These are phyloP conservation scores for Earliella scabrosa DNA, from an alignment of 1,284 basidiomycete genomes.

Conservation along the genomic window DNA sequence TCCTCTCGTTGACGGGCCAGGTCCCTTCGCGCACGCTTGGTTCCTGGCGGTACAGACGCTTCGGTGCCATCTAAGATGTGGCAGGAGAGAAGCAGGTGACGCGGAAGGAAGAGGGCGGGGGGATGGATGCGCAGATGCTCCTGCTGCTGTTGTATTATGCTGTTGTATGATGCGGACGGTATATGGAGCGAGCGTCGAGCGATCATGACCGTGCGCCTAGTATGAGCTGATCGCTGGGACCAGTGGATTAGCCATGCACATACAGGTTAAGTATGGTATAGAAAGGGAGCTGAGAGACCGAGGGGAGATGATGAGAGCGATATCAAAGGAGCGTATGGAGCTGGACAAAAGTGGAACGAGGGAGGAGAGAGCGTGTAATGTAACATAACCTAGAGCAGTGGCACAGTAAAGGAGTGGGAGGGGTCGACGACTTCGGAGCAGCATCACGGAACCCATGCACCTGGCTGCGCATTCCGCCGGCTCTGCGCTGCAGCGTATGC, in stretches of 20 bases:
- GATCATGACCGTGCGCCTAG: no score
- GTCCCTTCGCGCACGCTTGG: conserved; percentile 7
- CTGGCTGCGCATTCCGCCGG: no score
- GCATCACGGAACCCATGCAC: not conserved
- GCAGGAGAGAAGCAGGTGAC: not conserved
- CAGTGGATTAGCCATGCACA: no score
- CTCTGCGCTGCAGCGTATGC: not conserved
- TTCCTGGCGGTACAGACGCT: conserved; percentile 1
- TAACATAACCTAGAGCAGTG: not conserved
- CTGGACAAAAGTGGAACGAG: not conserved
- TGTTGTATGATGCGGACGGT: not conserved
- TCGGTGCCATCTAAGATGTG: not conserved
- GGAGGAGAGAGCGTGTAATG: not conserved
- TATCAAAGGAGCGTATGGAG: not conserved
- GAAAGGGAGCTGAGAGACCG: no score
- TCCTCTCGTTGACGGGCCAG: conserved; percentile 9
- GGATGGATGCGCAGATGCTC: no score
- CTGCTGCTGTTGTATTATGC: no score
- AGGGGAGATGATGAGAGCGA: no score
- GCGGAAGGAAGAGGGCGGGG: not conserved
- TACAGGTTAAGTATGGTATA: no score
- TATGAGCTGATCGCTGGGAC: no score
- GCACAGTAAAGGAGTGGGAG: not conserved
- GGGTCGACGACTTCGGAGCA: not conserved
- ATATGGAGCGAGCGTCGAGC: not conserved